Conservation (phyloP, 495 filamentous ascomycete species). For the Parathielavia appendiculata region DNA sequence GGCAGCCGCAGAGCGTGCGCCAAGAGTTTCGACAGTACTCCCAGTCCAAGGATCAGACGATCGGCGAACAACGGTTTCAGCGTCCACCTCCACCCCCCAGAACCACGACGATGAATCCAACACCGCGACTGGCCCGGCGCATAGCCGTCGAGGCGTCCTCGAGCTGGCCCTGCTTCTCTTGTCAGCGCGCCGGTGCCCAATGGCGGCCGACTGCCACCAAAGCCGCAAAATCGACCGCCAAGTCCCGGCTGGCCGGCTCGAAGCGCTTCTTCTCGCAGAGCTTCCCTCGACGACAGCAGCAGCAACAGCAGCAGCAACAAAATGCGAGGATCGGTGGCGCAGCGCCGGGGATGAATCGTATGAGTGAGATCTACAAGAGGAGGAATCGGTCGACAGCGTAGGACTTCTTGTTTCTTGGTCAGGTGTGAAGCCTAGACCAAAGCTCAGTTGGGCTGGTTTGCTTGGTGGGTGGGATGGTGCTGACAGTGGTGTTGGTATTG, state of each 20-base stretch:
- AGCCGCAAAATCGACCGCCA: not conserved
- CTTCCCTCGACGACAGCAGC: slow-evolving; percentile 15
- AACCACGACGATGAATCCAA: slow-evolving; percentile 21
- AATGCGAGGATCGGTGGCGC: not conserved
- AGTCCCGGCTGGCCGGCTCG: slow-evolving; percentile 1
- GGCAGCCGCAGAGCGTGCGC: too few species aligned
- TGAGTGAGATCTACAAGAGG: slow-evolving; percentile 51
- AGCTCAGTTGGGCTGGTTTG: not conserved
- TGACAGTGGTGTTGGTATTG: not conserved
- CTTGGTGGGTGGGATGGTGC: not conserved
- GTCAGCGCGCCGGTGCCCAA: slow-evolving; percentile 17
- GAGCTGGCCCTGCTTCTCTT: slow-evolving; percentile 22
- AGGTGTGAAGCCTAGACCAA: not conserved
- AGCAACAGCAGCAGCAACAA: slow-evolving; percentile 17
- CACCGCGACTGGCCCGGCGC: slow-evolving; percentile 20
- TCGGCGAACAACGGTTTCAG: not conserved
- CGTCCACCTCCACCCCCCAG: not conserved
- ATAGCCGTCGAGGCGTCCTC: slow-evolving; percentile 4
- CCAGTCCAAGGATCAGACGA: not conserved
- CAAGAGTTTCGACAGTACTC: not conserved
- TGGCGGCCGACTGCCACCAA: slow-evolving; percentile 4
- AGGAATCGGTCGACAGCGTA: slow-evolving; percentile 59
- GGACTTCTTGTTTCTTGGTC: slow-evolving; percentile 10
- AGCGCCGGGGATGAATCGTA: slow-evolving; percentile 49
- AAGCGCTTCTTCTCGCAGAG: slow-evolving; percentile 25